phyloP scores from a whole-genome alignment of 2,329 filamentous ascomycete species.

The Paracorniculantispora psalliotae region DNA sequence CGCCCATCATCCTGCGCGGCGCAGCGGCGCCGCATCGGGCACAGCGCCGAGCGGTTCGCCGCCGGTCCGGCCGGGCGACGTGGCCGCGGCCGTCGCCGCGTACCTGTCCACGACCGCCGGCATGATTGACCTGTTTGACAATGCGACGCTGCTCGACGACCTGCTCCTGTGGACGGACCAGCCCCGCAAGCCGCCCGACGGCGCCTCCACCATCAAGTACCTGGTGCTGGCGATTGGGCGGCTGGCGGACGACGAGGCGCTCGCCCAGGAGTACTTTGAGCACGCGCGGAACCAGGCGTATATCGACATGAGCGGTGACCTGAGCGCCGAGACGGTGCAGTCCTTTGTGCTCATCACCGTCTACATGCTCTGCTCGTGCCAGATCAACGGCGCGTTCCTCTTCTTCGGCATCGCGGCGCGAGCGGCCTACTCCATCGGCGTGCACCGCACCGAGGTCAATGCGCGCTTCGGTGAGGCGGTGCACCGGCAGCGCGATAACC shows the following conservation, averaged over 20 bases:
- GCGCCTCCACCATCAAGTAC: constrained; percentile 40
- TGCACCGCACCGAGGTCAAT: constrained; percentile 51
- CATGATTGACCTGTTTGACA: constrained; percentile 46
- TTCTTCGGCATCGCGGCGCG: constrained; percentile 50
- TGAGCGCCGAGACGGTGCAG: constrained; percentile 46
- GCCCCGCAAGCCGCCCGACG: constrained; percentile 29
- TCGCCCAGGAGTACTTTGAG: constrained; percentile 44
- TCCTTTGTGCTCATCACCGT: constrained; percentile 46
- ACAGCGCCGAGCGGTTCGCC: constrained; percentile 19
- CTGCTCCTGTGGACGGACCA: constrained; percentile 38
- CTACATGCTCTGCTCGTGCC: constrained; percentile 51
- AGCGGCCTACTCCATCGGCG: constrained; percentile 48
- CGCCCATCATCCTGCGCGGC: constrained; percentile 15
- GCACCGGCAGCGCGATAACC: constrained; percentile 40
- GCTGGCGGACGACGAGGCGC: constrained; percentile 36
- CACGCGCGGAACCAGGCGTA: constrained; percentile 43
- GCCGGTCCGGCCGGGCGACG: constrained; percentile 21
- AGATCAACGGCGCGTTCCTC: constrained; percentile 51
- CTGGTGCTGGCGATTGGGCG: constrained; percentile 47
- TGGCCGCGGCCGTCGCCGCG: constrained; percentile 27
- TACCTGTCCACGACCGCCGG: constrained; percentile 40
- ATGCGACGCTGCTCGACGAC: constrained; percentile 32
- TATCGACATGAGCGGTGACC: constrained; percentile 38
- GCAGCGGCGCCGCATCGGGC: background rate
- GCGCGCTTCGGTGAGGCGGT: constrained; percentile 42